Base-by-base conservation (phyloP, 371 early-diverging fungal species). In the Mortierella sp. region DNA sequence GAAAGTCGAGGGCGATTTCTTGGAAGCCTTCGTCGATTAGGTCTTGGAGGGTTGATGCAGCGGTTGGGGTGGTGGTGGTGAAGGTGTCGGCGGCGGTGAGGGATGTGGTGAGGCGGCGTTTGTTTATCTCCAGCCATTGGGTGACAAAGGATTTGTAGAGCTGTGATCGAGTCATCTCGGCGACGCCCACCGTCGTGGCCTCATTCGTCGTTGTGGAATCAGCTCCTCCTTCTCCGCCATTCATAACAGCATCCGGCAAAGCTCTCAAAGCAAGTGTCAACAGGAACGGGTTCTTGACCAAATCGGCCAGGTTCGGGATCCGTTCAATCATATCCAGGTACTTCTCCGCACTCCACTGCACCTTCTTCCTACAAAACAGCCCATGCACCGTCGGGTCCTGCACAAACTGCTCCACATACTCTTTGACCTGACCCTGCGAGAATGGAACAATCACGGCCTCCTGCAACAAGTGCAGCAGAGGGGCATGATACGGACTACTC, bases 381-480 rank as follows among this genome's bases (percentile, higher is more conserved):
- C 4, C 49, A 49, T 49, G 49, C 14, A 18, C 21, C 49, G 4
- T 49, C 14, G 18, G 18, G 18, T 14, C 18, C 14, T 35, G 5
- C 4, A 75, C 70, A 68, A 46, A 75, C 51, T 68, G 27, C 16
- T 49, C 21, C 21, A 72, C n/a, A 24, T 77, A 77, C n/a, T 71
- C 35, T 35, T 77, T 44, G 63, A 77, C 38, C 49, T 77, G 72
- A 3, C 49, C 16, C 7, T 49, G 27, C 3, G 75, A 74, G 27
- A 79, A 79, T 7, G 75, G 71, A 1, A n/a, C 54, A 3, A 79
- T 32, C n/a, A 70, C 70, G 0, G 58, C 68, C 48, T 79, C 79
- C 58, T 70, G 70, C 21, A 51, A 70, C 2, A 68, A 71, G 1
- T 29, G 24, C 12, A 70, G 3, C 49, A 49, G 49, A 18, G 18